phyloP scores from a whole-genome alignment of 805 yeast genomes.

The Starmerella davenportii region DNA sequence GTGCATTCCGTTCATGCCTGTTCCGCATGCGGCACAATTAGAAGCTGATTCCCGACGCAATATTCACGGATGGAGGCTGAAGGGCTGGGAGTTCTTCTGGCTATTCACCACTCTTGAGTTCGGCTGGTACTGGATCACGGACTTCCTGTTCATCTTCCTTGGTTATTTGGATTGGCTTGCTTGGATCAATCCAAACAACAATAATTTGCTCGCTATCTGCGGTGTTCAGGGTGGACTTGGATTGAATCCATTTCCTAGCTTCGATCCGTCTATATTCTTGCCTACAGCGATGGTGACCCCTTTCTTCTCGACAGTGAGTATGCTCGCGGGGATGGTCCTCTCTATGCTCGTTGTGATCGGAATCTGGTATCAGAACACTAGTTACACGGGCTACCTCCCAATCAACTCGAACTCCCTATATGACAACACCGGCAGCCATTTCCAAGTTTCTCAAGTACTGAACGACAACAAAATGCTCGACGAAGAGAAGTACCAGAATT shows the following conservation, averaged over 20 bases:
- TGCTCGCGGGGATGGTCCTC: conserved; percentile 24
- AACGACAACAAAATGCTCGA: conserved; percentile 32
- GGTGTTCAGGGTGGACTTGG: conserved; percentile 34
- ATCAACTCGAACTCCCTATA: conserved; percentile 29
- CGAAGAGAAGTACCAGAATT: conserved; percentile 29
- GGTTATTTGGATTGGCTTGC: conserved; percentile 45
- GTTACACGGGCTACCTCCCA: conserved; percentile 36
- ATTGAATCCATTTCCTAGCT: conserved; percentile 34
- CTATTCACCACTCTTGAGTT: conserved; percentile 30
- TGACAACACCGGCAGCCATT: conserved; percentile 30
- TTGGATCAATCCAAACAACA: conserved; percentile 38
- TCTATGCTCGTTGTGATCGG: conserved; percentile 20
- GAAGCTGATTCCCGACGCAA: conserved; percentile 4
- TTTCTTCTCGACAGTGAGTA: conserved; percentile 24
- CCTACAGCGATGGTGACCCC: conserved; percentile 27
- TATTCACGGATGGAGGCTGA: conserved; percentile 43
- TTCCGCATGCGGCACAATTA: not conserved
- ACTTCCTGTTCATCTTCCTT: conserved; percentile 42
- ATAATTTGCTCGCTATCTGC: conserved; percentile 32
- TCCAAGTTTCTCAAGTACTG: conserved; percentile 29
- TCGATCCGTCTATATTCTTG: conserved; percentile 29
- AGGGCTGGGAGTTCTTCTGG: conserved; percentile 34
- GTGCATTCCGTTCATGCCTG: not conserved
- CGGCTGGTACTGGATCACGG: conserved; percentile 51
- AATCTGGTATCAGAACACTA: conserved; percentile 30